Evolutionary conservation across 2,329 filamentous ascomycete genomes (phyloP).

Genomic region (Bipolaris victoriae): DNA sequence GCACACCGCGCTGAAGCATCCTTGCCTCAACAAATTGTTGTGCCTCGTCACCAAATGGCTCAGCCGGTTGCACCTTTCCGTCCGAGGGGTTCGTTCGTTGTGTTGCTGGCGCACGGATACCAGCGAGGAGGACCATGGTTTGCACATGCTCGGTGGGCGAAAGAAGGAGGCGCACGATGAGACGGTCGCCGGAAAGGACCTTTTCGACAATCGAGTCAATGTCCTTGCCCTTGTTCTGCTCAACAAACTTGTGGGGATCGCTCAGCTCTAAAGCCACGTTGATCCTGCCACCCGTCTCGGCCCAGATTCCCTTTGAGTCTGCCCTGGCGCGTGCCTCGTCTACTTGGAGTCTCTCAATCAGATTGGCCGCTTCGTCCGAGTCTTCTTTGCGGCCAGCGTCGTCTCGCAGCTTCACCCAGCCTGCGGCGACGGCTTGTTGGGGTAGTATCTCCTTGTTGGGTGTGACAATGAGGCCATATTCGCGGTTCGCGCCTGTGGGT

Average conservation of each 20-base stretch:
- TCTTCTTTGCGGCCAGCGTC: constrained; percentile 93
- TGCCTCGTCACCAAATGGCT: constrained; percentile 89
- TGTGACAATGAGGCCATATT: constrained; percentile 83
- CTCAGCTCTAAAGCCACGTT: constrained; percentile 82
- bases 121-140: constrained; percentile 86
- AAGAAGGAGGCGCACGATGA: constrained; percentile 81
- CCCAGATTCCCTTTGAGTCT: constrained; percentile 83
- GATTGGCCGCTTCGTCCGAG: constrained; percentile 71
- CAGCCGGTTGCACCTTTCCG: constrained; percentile 80
- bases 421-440: constrained; percentile 82
- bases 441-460: constrained; percentile 74
- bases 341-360: constrained; percentile 77
- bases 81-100: constrained; percentile 80
- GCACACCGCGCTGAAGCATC: constrained; percentile 83
- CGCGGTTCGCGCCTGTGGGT: constrained; percentile 75
- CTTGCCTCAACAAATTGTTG: constrained; percentile 85
- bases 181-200: constrained; percentile 87
- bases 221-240: constrained; percentile 82
- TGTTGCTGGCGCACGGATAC: constrained; percentile 87
- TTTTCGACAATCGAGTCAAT: constrained; percentile 84
- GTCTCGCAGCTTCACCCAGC: constrained; percentile 92
- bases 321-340: constrained; percentile 79
- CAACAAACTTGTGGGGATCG: constrained; percentile 75
- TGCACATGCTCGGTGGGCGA: constrained; percentile 85
- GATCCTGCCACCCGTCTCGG: constrained; percentile 67